A percentile compares a stretch with the other conserved stretches of the same genome.
Conservation (phyloP, 495 filamentous ascomycete genomes). For the Apodospora peruviana region DNA sequence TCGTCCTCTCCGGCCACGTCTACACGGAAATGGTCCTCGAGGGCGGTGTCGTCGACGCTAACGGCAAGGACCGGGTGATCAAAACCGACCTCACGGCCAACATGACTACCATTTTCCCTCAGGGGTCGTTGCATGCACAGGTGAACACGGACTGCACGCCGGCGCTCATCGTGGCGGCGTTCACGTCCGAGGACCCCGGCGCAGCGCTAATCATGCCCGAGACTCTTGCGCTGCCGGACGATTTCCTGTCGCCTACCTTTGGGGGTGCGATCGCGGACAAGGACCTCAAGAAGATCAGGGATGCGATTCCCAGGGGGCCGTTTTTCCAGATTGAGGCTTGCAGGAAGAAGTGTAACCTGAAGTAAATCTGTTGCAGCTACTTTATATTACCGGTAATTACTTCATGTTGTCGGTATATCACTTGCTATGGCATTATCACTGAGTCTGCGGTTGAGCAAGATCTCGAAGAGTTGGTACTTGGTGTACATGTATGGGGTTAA, state of each 20-base stretch:
- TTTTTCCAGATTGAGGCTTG: slow-evolving; percentile 16
- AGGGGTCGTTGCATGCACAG: slow-evolving; percentile 42
- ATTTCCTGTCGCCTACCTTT: slow-evolving; percentile 29
- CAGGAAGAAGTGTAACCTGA: slow-evolving; percentile 3
- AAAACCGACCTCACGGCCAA: slow-evolving; percentile 24
- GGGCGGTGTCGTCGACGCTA: slow-evolving; percentile 24
- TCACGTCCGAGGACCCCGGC: slow-evolving; percentile 39
- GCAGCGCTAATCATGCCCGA: slow-evolving; percentile 23
- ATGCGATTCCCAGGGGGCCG: slow-evolving; percentile 21
- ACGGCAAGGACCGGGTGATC: slow-evolving; percentile 16
- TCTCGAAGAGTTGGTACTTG: no score
- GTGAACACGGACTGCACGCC: slow-evolving; percentile 39
- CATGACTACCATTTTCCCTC: slow-evolving; percentile 38
- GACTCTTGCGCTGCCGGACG: slow-evolving; percentile 28
- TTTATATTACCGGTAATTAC: no score
- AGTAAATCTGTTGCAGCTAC: no score
- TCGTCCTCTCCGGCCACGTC: slow-evolving; percentile 27
- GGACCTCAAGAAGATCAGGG: slow-evolving; percentile 31
- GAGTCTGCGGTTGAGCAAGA: no score
- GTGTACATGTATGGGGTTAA: no score
- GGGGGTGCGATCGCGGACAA: slow-evolving; percentile 23
- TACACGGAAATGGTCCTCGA: slow-evolving; percentile 38
- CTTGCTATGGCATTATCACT: no score
- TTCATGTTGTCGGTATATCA: no score
- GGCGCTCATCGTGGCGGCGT: slow-evolving; percentile 35